Evolutionary conservation across 371 early-diverging fungal species (phyloP), one percentile per base, ranked within the genome.

Genomic region (Fennellomyces sp.): DNA sequence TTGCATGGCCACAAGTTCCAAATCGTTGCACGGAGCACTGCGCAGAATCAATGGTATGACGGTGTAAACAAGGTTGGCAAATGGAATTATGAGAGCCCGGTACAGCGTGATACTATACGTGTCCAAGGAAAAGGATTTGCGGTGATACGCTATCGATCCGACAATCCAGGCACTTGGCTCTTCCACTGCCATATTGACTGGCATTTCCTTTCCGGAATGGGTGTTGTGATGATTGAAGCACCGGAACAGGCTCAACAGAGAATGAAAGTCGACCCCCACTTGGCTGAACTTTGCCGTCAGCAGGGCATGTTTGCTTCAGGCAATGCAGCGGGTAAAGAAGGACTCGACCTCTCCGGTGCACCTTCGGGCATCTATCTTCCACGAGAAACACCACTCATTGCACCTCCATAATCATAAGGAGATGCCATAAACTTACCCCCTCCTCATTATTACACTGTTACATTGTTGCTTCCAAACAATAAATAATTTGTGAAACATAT

Each of bases 1-100:
- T 70, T 92, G n/a, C 94, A 94, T 68, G 94, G 94, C 10, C 90
- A 94, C 69, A 67, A 65, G 23, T 94, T 94, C 81, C 89, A 90
- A 61, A 64, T 93, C 25, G 77, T 91, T 31, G 86, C 65, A 30
- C 67, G 76, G 23, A 82, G 82, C 58, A 65, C 65, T 17, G 70
- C 65, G 27, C 3, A 25, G 5, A 11, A 58, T n/a, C 11, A 33
- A 19, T 28, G 61, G 4, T 76, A 64, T 58, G 61, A 61, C 51
- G 70, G 73, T 25, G 67, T 58, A 23, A 66, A 64, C 7, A 57
- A 63, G 17, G 56, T 71, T 5, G 42, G 58, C 13, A 21, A 31
- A 25, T 70, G 68, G 70, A 48, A 55, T 10, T 42, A 51, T 6
- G 58, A 73, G 19, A 85, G 88, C 31, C 92, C 90, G 2, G 36